Evolutionary conservation across 805 yeast genomes (phyloP), one percentile per base, ranked within the genome.

Genomic region (Candida alai): DNA sequence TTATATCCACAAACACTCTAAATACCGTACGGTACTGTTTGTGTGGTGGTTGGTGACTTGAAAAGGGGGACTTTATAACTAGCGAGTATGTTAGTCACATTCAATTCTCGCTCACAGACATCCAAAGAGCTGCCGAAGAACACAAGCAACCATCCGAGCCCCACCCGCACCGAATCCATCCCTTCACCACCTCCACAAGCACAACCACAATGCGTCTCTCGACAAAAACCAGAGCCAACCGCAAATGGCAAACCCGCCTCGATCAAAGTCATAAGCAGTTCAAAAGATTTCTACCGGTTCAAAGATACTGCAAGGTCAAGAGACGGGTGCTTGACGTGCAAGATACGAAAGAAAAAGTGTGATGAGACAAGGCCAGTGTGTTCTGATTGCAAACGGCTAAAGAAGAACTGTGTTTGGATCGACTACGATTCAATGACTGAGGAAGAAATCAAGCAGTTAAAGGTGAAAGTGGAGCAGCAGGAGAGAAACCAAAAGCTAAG

Each of bases 271-370:
- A 43, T 51, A 12, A 35, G 38, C 18, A 38, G 37, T 28, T 23
- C 42, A 12, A 30, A 32, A 11, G 51, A 44, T 36, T 47, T 49
- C 19, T 35, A 34, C 32, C 37, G 32, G 13, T 38, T 36, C 25
- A 45, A 40, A 30, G 37, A 39, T 7, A 11, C 58, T 27, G 63
- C 54, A 44, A 52, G 74, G 42, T 72, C 84, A 1, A 70, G 62
- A 43, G 64, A 63, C n/a, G 86, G 87, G 1, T 80, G 88, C 51
- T 54, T 80, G 24, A 80, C 84, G 0, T 80, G 88, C 54, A 80
- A 80, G 47, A 62, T 74, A 23, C 58, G 87, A 27, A 80, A 79
- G 64, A 77, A 76, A 47, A 63, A 76, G 43, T 75, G 81, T 48
- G 70, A 73, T 42, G 78, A 74, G 44, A 41, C 38, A 6, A 60